Conservation (phyloP, 345 rosid species). For the Gossypium raimondii region DNA sequence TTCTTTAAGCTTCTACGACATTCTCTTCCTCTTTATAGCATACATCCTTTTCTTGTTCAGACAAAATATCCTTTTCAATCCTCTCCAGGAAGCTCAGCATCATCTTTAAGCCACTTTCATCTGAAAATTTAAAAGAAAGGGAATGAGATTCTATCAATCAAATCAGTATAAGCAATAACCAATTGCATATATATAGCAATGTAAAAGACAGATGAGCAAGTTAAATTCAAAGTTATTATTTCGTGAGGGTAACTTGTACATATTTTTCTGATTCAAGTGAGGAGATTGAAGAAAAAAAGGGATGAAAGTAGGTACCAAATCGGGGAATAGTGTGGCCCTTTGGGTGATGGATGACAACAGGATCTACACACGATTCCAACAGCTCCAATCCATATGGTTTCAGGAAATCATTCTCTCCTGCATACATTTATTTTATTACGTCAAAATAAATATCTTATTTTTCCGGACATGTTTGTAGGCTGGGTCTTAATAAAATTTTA, state of each 20-base stretch:
- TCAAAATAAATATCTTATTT: neutral
- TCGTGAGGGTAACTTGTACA: too few species aligned
- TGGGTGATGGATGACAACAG: conserved; percentile 71
- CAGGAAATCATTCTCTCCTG: conserved; percentile 85
- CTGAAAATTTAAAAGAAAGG: conserved; percentile 26
- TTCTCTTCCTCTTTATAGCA: neutral
- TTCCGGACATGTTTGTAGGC: neutral
- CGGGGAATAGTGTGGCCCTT: conserved; percentile 91
- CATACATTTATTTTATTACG: neutral
- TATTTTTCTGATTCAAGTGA: too few species aligned
- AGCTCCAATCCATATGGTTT: conserved; percentile 63
- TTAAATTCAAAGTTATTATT: too few species aligned
- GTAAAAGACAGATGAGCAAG: too few species aligned
- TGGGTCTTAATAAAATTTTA: too few species aligned
- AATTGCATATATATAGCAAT: neutral
- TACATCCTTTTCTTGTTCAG: conserved; percentile 18
- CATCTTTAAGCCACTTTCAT: conserved; percentile 50
- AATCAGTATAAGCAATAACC: neutral
- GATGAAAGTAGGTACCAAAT: conserved; percentile 32
- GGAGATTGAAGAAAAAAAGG: neutral
- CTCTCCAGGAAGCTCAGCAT: conserved; percentile 42
- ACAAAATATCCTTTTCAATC: conserved; percentile 34
- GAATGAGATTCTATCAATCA: neutral
- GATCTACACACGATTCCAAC: conserved; percentile 44
- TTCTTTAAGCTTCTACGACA: neutral